Base-by-base conservation (phyloP, 2,329 filamentous ascomycete species). In the Pyrenochaeta sp. region DNA sequence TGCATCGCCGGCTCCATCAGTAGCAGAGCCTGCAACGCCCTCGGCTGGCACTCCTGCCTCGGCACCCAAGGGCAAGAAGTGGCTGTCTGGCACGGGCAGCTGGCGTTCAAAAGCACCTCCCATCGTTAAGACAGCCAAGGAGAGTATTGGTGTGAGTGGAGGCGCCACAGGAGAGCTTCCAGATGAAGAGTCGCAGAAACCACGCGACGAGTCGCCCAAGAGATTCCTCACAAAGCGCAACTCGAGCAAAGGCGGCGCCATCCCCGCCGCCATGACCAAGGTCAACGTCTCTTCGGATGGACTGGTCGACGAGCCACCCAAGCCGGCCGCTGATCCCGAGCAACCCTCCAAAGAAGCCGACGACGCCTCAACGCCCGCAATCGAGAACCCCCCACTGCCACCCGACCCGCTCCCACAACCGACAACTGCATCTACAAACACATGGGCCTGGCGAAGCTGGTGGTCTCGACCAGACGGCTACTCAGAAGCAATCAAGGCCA, bases 381-480 rank as follows among this genome's bases (percentile, higher is more conserved):
- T 56, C 4, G 53, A 61, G 27, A 70, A 74, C 15, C 69, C 75
- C 7, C 74, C 75, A 7, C 48, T 77, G 26, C 75, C 76, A 9
- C 75, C 76, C 11, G 69, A 74, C 44, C 73, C 74, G 2, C 40
- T 54, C 2, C 62, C 54, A 28, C 38, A 41, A 20, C 47, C 53
- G 7, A 27, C 35, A 1, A 35, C 39, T 13, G 36, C 37, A 28
- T 29, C 46, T 29, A 44, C 53, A 7, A 62, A 55, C 17, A 58
- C 62, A n/a, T 65, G 55, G 45, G 64, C 66, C 9, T 78, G 76
- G 76, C 72, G 72, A 26, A 73, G 74, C 15, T 79, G 76, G 76
- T 79, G 77, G 77, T 78, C 76, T 10, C 60, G 75, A 20, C 77
- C 77, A 5, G 77, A 79, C 53, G 75, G 72, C 1, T 77, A 77